Conservation (phyloP, 257 asterid genomes). For the Fraxinus excelsior region DNA sequence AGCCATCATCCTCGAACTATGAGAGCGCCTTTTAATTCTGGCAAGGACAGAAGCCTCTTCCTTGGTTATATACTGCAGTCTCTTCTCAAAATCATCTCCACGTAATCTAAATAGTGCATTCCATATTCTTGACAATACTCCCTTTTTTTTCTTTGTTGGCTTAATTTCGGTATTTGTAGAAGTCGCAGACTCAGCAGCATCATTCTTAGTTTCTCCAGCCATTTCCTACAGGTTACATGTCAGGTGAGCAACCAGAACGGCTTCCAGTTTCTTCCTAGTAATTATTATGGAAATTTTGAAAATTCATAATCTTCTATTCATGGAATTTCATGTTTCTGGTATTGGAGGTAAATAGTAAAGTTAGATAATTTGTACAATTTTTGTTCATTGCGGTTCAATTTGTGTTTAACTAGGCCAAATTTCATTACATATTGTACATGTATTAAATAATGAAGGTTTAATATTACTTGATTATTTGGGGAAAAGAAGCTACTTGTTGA, state of each 20-base stretch:
- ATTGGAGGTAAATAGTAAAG: background rate
- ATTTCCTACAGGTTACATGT: slow-evolving; percentile 39
- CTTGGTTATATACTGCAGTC: slow-evolving; percentile 82
- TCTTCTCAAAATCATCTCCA: slow-evolving; percentile 84
- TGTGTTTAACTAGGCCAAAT: background rate
- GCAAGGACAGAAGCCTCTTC: slow-evolving; percentile 80
- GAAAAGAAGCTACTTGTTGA: background rate
- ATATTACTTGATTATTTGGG: background rate
- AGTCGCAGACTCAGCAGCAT: slow-evolving; percentile 45
- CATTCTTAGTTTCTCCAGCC: slow-evolving; percentile 61
- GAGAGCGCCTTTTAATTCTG: slow-evolving; percentile 68
- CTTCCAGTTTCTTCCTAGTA: background rate
- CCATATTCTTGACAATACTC: slow-evolving; percentile 76
- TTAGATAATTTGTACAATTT: background rate
- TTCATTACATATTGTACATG: background rate
- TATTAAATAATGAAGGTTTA: background rate
- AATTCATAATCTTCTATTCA: background rate
- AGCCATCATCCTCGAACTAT: slow-evolving; percentile 55
- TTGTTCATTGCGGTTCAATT: background rate
- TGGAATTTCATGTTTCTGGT: slow-evolving; percentile 1
- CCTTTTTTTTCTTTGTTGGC: slow-evolving; percentile 61
- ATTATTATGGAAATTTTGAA: background rate
- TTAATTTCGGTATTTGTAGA: slow-evolving; percentile 45
- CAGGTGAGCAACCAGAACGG: background rate
- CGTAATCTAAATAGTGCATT: slow-evolving; percentile 58